These are phyloP conservation scores for Colletotrichum truncatum DNA, from an alignment of 2,329 filamentous ascomycete genomes.

Conservation along the genomic window DNA sequence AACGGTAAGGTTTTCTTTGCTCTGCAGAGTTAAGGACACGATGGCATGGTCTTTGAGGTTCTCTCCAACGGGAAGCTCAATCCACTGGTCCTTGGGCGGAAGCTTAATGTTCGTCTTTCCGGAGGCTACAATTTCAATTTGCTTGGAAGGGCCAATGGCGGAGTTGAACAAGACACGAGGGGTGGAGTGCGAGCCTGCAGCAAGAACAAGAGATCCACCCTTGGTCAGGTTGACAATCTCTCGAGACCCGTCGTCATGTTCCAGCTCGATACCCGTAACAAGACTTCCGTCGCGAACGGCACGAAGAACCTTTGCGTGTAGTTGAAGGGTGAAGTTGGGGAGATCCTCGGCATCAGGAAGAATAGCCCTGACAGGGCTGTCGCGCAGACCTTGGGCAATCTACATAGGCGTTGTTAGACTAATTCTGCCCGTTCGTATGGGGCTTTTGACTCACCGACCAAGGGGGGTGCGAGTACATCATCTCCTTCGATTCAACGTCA, in stretches of 20 bases:
- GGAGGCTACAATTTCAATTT: slow-evolving; percentile 59
- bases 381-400: slow-evolving; percentile 31
- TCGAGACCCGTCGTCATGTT: slow-evolving; percentile 17
- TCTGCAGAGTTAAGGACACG: slow-evolving; percentile 38
- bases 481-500: slow-evolving; percentile 29
- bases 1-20: slow-evolving; percentile 34
- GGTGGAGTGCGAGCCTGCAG: slow-evolving; percentile 60
- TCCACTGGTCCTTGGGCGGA: slow-evolving; percentile 35
- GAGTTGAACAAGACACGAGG: slow-evolving; percentile 66
- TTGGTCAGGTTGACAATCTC: slow-evolving; percentile 31
- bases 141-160: slow-evolving; percentile 60
- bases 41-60: slow-evolving; percentile 46
- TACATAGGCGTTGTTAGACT: not conserved
- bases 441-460: slow-evolving; percentile 20
- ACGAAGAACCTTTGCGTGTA: slow-evolving; percentile 32
- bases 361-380: slow-evolving; percentile 43
- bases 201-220: slow-evolving; percentile 41
- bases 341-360: slow-evolving; percentile 44
- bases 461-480: slow-evolving; percentile 30
- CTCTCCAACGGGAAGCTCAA: slow-evolving; percentile 52
- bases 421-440: not conserved
- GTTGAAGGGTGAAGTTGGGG: slow-evolving; percentile 46
- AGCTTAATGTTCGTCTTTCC: slow-evolving; percentile 40
- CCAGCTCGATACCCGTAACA: slow-evolving; percentile 42
- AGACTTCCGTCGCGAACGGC: slow-evolving; percentile 37